These are phyloP conservation scores for Neurospora tetrasperma DNA, from an alignment of 495 filamentous ascomycete genomes.

Conservation along the genomic window DNA sequence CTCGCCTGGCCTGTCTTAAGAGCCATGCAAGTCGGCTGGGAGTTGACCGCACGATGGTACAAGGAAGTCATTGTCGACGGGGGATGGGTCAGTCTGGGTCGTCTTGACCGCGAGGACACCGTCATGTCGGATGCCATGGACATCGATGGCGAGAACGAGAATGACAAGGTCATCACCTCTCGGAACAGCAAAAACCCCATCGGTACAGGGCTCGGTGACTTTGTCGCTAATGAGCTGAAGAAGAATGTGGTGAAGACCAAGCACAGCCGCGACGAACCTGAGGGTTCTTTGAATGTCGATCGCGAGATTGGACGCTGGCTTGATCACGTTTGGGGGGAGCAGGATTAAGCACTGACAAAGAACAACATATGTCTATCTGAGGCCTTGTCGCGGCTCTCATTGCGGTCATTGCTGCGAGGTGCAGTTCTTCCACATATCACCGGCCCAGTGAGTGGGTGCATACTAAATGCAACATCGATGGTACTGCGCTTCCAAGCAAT, in stretches of 20 bases:
- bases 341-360: not conserved
- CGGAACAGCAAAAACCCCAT: not conserved
- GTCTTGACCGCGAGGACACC: not conserved
- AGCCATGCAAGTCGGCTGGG: not conserved
- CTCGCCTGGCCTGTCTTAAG: not conserved
- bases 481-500: not conserved
- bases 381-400: not conserved
- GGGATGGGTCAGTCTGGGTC: not conserved
- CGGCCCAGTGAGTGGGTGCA: not conserved
- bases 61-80: not conserved
- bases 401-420: not conserved
- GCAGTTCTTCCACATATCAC: not conserved
- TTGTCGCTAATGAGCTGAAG: not conserved
- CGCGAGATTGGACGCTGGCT: not conserved
- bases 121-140: not conserved
- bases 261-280: not conserved
- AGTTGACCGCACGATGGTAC: not conserved
- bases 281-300: not conserved
- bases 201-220: not conserved
- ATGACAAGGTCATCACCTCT: not conserved
- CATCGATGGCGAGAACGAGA: not conserved
- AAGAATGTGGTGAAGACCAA: not conserved
- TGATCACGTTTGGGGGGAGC: not conserved
- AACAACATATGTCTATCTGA: not conserved
- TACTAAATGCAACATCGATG: not conserved